Conservation (phyloP, 768 basidiomycete genomes). For the Boletus bicolor region DNA sequence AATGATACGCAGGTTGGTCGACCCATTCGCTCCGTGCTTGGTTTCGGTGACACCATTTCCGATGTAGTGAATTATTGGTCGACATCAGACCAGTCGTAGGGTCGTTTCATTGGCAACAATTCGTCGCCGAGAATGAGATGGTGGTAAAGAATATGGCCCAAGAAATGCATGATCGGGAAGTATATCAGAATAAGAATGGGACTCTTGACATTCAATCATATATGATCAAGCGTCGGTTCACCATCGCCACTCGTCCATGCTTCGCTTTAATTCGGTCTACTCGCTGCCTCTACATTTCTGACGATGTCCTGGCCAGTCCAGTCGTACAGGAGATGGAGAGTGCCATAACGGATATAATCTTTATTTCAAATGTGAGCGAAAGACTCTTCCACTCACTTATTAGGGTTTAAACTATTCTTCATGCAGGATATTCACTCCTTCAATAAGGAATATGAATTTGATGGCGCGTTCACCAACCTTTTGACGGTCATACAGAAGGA, state of each 20-base stretch:
- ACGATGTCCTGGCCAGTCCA: slow-evolving; percentile 4
- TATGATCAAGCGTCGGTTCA: slow-evolving; percentile 8
- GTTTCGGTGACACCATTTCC: not conserved
- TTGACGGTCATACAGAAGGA: slow-evolving; percentile 9
- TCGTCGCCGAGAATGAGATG: not conserved
- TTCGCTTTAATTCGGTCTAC: not conserved
- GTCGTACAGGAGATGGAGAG: slow-evolving; percentile 14
- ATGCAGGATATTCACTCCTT: slow-evolving; percentile 16
- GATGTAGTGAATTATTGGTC: slow-evolving; percentile 5
- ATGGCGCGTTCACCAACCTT: slow-evolving; percentile 9
- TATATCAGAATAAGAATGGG: not conserved
- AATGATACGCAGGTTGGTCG: slow-evolving; percentile 7
- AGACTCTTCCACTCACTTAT: not conserved
- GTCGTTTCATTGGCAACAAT: slow-evolving; percentile 13
- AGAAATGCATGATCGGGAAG: slow-evolving; percentile 10
- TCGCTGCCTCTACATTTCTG: slow-evolving; percentile 4
- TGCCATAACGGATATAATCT: slow-evolving; percentile 2
- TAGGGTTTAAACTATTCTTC: not conserved
- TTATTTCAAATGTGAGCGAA: slow-evolving; percentile 11
- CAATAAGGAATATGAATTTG: slow-evolving; percentile 14
- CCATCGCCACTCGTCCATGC: not conserved
- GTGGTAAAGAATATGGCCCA: slow-evolving; percentile 1
- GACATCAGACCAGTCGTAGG: slow-evolving; percentile 2
- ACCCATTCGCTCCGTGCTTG: not conserved
- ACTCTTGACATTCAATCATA: slow-evolving; percentile 9